Evolutionary conservation across 129 eudicot genomes (phyloP), one percentile per base, ranked within the genome.

Genomic region (Chrysanthemum makinoi): DNA sequence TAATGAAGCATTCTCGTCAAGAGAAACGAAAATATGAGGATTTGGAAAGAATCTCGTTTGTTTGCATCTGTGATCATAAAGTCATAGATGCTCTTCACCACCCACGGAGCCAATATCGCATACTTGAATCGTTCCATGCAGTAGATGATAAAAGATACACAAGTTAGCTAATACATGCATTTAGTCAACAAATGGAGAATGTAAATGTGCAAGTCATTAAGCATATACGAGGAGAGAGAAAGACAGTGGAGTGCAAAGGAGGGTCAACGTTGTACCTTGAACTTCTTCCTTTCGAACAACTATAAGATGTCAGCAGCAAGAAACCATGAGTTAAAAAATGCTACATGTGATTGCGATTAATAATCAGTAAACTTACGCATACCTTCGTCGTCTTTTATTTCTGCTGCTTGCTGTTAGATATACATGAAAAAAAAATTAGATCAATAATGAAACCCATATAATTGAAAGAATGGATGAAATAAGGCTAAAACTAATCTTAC

Each of bases 401-500:
- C 88, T 52, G 75, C 66, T 47, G 88, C 73, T 83, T 91, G 88
- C 95, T 91, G 83, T 63, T 33, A 65, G 52, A 70, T 49, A 74
- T 48, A 26, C 48, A 73, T 57, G 39, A 69, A 74, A 22, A 13
- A 43, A 73, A 49, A 49, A 0, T n/a, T 62, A 57, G 43, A 60
- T 58, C 72, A 78, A 14, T 14, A 54, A 50, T 20, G 13, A 18
- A 39, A 68, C 10, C 43, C 49, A 13, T 17, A 35, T 49, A 18
- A 39, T 6, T 39, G 46, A 39, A 39, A 39, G 46, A 39, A 39
- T 2, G 7, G 10, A 7, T 39, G 46, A 39, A 39, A 39, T 39
- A 39, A 7, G 46, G n/a, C n/a, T n/a, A n/a, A n/a, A n/a, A n/a
- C n/a, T n/a, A n/a, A n/a, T n/a, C n/a, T n/a, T n/a, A n/a, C n/a